Evolutionary conservation across 805 yeast species (phyloP), one percentile per base, ranked within the genome.

Genomic region (Cyberlindnera suaveolens): DNA sequence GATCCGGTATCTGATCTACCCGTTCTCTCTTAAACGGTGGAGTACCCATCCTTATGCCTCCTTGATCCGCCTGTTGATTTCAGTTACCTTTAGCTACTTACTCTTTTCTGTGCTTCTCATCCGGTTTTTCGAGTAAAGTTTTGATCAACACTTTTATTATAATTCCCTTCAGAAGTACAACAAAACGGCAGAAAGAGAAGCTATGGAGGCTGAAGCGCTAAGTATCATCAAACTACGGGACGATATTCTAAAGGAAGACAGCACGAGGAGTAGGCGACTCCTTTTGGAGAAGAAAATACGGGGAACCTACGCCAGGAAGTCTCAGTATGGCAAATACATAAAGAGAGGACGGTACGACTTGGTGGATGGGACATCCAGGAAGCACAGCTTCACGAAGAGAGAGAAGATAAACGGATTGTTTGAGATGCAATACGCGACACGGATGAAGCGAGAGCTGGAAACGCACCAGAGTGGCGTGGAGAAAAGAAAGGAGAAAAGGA

Each of bases 311-410:
- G 31, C 39, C 2, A 45, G 35, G 13, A 51, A 56, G 19, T 45
- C 52, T 16, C 44, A 50, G 17, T 53, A 58, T 41, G 52, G 47
- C 36, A 54, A 51, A 38, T 43, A 47, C 26, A 23, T 53, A 3
- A 46, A 48, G 36, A 46, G 45, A 32, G 64, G 64, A 3, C 50
- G 64, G 44, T 17, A 48, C 3, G 64, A 60, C 36, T 38, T 51
- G 33, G 52, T 60, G 8, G 51, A 53, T 14, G 23, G 40, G 31
- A 49, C 40, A 14, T 42, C 45, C n/a, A 41, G 53, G 32, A 40
- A 34, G 13, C 38, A 31, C 11, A 30, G 43, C 20, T 57, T 51
- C 46, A 48, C 53, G 9, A 47, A 47, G 2, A 38, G 43, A 13
- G 41, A 41, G 6, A 32, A 18, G 16, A 23, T 55, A 17, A 49